Conservation (phyloP, 352 stramenopile species). For the Plasmopara viticola region DNA sequence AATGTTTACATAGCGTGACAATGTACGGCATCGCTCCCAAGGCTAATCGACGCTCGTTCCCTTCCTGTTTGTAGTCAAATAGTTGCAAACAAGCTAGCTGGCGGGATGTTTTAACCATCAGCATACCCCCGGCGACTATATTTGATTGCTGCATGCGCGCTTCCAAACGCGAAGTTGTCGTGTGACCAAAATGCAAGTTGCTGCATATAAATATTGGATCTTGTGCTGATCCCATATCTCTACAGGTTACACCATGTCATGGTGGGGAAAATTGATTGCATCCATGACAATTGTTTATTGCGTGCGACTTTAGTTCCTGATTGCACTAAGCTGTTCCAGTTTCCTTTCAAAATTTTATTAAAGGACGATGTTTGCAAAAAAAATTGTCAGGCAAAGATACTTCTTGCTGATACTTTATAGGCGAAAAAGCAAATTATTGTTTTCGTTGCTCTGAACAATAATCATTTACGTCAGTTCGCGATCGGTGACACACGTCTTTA, state of each 20-base stretch:
- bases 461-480: no score
- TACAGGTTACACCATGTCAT: neutral
- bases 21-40: neutral
- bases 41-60: neutral
- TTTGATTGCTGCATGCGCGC: neutral
- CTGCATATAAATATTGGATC: neutral
- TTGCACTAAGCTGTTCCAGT: neutral
- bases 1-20: neutral
- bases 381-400: no score
- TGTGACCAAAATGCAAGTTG: neutral
- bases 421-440: no score
- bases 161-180: neutral
- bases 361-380: no score
- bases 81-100: neutral
- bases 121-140: neutral
- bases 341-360: neutral
- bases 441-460: no score
- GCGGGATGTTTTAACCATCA: neutral
- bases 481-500: no score
- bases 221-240: neutral
- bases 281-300: neutral
- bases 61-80: neutral
- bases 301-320: neutral
- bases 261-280: neutral
- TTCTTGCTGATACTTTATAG: no score